Evolutionary conservation across 352 stramenopile genomes (phyloP), one percentile per base, ranked within the genome.

Genomic region (Phytophthora multivora): DNA sequence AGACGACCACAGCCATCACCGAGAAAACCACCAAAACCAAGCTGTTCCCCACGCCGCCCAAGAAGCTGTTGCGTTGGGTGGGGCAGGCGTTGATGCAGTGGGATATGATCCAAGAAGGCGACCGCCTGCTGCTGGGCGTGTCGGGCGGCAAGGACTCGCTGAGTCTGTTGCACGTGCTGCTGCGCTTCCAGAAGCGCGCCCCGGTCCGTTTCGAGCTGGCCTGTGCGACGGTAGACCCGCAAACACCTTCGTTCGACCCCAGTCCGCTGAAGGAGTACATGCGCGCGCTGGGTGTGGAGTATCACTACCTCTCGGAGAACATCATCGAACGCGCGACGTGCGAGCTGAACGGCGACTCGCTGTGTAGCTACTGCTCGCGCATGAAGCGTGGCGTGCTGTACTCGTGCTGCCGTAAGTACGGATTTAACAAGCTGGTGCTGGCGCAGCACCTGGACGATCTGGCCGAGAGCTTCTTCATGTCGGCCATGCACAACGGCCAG

Each of bases 381-480:
- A 99, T 99, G 92, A 99, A 99, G 77, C 88, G 97, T 28, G 97
- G 97, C 5, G 83, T 98, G 69, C 77, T 99, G 15, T 99, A 99
- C 73, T 87, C 83, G n/a, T 98, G 85, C 72, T 98, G 96, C 52
- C 81, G 95, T 26, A 86, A 87, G 35, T 80, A 98, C 40, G 91
- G 91, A 51, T 99, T 94, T 77, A 99, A 98, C 72, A 91, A 90
- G 55, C 69, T 96, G 21, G 90, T 98, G 39, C 73, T 98, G 43
- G 97, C 95, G 23, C 97, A 99, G 81, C 97, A 99, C 67, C 72
- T 99, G 41, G 97, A 99, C 71, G 97, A 99, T 74, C 87, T 98
- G 41, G 95, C 91, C 9, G 97, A 99, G 77, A 98, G 90, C 38
- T 99, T 99, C 71, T 91, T 99, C 51, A 99, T 99, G 97, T 98